These are phyloP conservation scores for Allium sativum DNA, from an alignment of 106 monocot species.

Conservation along the genomic window DNA sequence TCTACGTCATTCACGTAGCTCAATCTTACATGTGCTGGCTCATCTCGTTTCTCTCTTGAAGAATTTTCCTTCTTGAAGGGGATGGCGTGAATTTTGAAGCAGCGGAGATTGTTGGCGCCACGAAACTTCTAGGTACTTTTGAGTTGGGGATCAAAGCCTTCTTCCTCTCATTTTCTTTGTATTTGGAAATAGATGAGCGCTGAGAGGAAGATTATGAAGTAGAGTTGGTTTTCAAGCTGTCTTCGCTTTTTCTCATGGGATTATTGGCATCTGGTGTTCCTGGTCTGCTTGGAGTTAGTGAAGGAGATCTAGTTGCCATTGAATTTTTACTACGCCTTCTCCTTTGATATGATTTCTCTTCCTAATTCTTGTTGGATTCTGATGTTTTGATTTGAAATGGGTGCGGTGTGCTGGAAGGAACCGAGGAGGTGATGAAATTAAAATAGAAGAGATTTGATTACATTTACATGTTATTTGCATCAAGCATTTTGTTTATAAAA, in stretches of 20 bases:
- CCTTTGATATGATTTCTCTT: neutral
- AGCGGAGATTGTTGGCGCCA: conserved; percentile 86
- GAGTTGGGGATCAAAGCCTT: conserved; percentile 17
- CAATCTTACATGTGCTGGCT: conserved; percentile 8
- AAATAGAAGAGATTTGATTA: neutral
- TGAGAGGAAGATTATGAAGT: conserved; percentile 9
- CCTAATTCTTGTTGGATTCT: neutral
- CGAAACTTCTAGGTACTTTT: conserved; percentile 56
- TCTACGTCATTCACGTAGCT: neutral
- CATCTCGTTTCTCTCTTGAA: conserved; percentile 56
- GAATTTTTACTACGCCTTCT: neutral
- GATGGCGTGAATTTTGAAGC: conserved; percentile 37
- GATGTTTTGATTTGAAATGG: neutral
- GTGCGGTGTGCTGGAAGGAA: neutral
- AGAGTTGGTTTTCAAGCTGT: conserved; percentile 23
- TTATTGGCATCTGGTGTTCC: conserved; percentile 16
- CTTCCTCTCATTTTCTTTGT: conserved; percentile 50
- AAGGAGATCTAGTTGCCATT: conserved; percentile 46
- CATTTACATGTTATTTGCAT: too few species aligned
- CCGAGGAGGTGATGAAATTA: neutral
- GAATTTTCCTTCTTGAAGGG: conserved; percentile 40
- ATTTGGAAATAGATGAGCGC: conserved; percentile 24
- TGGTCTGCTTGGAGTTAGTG: conserved; percentile 23
- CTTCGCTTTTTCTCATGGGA: conserved; percentile 22
- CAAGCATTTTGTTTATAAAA: too few species aligned